These are phyloP conservation scores for Hyaloscypha hepaticicola DNA, from an alignment of 495 filamentous ascomycete genomes.

Conservation along the genomic window DNA sequence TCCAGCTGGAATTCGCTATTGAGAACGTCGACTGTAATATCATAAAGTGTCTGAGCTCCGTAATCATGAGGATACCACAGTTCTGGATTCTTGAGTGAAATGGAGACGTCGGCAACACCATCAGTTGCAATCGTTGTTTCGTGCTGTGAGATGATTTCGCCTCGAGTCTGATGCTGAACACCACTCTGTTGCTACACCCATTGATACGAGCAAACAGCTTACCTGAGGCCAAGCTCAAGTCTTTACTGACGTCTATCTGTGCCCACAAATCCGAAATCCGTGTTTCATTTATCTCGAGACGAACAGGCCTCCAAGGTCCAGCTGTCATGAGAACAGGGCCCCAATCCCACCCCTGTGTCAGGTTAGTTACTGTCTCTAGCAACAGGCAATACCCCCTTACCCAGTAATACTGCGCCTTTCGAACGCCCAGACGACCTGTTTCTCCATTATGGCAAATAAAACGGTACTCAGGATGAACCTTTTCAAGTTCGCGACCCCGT, in stretches of 20 bases:
- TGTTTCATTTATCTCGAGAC: constrained; percentile 65
- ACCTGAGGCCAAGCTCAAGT: background rate
- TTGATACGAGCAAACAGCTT: background rate
- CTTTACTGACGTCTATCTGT: background rate
- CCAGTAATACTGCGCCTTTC: constrained; percentile 84
- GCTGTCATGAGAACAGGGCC: constrained; percentile 70
- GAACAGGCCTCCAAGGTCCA: constrained; percentile 75
- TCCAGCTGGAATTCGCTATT: background rate
- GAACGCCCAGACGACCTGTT: constrained; percentile 58
- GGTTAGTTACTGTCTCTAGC: too few relatives aligned
- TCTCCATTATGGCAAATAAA: constrained; percentile 7
- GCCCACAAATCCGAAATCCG: constrained; percentile 61
- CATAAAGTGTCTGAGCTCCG: constrained; percentile 60
- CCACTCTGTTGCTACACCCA: background rate
- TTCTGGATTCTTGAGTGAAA: constrained; percentile 58
- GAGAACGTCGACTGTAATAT: background rate
- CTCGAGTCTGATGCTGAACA: background rate
- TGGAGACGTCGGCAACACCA: constrained; percentile 42
- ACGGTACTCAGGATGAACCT: constrained; percentile 19
- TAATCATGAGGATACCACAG: constrained; percentile 80
- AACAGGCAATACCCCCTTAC: too few relatives aligned
- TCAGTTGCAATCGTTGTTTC: constrained; percentile 47
- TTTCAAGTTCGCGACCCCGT: constrained; percentile 49
- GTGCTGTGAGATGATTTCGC: background rate
- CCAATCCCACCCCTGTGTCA: constrained; percentile 35